Evolutionary conservation across 192 early-diverging fungal species (phyloP), one percentile per base, ranked within the genome.

Genomic region (Pecoramyces ruminantium): DNA sequence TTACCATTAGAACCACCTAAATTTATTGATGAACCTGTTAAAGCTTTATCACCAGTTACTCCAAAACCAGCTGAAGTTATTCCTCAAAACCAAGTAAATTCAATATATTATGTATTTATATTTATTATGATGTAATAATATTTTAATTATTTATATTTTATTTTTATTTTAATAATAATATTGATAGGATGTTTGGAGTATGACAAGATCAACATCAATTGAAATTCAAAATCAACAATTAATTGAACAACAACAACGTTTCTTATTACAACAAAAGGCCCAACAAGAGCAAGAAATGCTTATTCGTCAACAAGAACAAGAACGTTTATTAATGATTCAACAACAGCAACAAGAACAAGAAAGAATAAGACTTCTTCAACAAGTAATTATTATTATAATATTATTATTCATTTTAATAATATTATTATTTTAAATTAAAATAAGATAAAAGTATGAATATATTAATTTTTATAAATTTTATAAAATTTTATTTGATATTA

Each of bases 11-110:
- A 95, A 78, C 93, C 96, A 81, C 94, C 95, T 79, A 92, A 93
- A 82, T 92, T 98, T 78, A 87, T 96, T 30, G 94, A 92, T 15
- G 86, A 90, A 77, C 88, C 86, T 34, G 89, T 92, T 14, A 92
- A 95, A 13, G 88, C 90, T 25, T 82, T 92, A 2, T 91, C 92
- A 9, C 51, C 51, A 67, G 51, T 67, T 5, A 67, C 51, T n/a
- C 51, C 51, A n/a, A 67, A 67, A 67, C 51, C 51, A n/a, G 51
- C 51, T 67, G 51, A 67, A 9, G 51, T 67, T 67, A 67, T 67
- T 9, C 51, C 51, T n/a, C 51, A 67, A 67, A 67, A 67, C n/a
- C 51, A 67, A n/a, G 30, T 34, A 34, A 34, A 34, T 34, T n/a
- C n/a, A n/a, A n/a, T n/a, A n/a, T n/a, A n/a, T n/a, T n/a, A n/a